These are phyloP conservation scores for Inonotus obliquus DNA, from an alignment of 1,284 basidiomycete genomes.

Conservation along the genomic window DNA sequence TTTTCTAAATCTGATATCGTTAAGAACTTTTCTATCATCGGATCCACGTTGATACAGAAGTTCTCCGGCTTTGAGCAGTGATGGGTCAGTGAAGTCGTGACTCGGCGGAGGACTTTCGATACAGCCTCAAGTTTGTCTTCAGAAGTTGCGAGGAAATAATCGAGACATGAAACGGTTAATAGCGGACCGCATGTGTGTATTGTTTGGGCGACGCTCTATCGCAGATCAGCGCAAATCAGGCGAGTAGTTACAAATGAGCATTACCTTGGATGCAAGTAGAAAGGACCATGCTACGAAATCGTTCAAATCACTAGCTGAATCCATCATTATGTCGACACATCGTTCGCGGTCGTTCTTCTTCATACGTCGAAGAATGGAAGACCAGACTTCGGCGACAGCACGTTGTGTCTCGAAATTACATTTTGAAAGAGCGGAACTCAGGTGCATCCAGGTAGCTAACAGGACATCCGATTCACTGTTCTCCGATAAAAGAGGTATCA, in stretches of 20 bases:
- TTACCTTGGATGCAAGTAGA: conserved; percentile 68
- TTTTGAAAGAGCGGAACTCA: conserved; percentile 46
- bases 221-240: conserved; percentile 21
- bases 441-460: conserved; percentile 50
- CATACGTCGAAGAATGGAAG: conserved; percentile 56
- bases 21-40: conserved; percentile 37
- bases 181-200: conserved; percentile 72
- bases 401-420: conserved; percentile 66
- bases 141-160: conserved; percentile 41
- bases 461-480: conserved; percentile 42
- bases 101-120: conserved; percentile 57
- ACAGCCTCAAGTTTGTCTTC: conserved; percentile 39
- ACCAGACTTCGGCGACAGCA: conserved; percentile 77
- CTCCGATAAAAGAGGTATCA: conserved; percentile 42
- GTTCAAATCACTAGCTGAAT: conserved; percentile 12
- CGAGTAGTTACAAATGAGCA: conserved; percentile 22
- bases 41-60: conserved; percentile 56
- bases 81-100: conserved; percentile 75
- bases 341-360: conserved; percentile 49
- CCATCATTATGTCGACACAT: conserved; percentile 45
- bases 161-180: conserved; percentile 54
- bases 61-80: conserved; percentile 68
- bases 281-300: conserved; percentile 64
- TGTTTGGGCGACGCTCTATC: conserved; percentile 68
- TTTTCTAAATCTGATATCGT: conserved; percentile 23